Evolutionary conservation across 371 early-diverging fungal species (phyloP), one percentile per base, ranked within the genome.

Genomic region (Dinochytrium kinnereticum): DNA sequence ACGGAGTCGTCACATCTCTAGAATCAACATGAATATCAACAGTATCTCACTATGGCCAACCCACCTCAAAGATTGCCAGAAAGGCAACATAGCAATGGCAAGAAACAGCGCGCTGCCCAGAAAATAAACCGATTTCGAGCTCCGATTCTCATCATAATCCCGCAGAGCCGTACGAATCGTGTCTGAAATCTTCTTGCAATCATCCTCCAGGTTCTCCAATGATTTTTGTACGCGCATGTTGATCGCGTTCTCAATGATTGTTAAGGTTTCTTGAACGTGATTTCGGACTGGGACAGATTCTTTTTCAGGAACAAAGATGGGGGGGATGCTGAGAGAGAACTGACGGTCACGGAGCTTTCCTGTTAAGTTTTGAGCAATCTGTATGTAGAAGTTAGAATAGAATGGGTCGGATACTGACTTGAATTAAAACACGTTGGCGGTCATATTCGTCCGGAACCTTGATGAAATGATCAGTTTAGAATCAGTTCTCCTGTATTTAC

Each of bases 401-500:
- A 19, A 59, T 26, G 64, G 24, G 21, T 19, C 7, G 10, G 0
- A 64, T 7, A 64, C n/a, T 15, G 10, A 39, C 39, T 26, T 64
- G 34, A 19, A 37, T 53, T 26, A 53, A 24, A 13, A 53, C 55
- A 21, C 55, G 7, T 26, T 53, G 55, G n/a, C 55, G 10, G 21
- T 66, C 72, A 26, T 26, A 33, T 53, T 72, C 72, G 55, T 72
- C 72, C 15, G 72, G 72, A 30, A 71, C 71, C n/a, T n/a, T n/a
- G n/a, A n/a, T n/a, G n/a, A n/a, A n/a, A n/a, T n/a, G n/a, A n/a
- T n/a, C n/a, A n/a, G n/a, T n/a, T n/a, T n/a, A n/a, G n/a, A n/a
- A n/a, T n/a, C n/a, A n/a, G n/a, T n/a, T n/a, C n/a, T n/a, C n/a
- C n/a, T n/a, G n/a, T n/a, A n/a, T n/a, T n/a, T n/a, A n/a, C n/a